These are phyloP conservation scores for Scopulariopsis brevicaulis DNA, from an alignment of 2,329 filamentous ascomycete species.

Conservation along the genomic window DNA sequence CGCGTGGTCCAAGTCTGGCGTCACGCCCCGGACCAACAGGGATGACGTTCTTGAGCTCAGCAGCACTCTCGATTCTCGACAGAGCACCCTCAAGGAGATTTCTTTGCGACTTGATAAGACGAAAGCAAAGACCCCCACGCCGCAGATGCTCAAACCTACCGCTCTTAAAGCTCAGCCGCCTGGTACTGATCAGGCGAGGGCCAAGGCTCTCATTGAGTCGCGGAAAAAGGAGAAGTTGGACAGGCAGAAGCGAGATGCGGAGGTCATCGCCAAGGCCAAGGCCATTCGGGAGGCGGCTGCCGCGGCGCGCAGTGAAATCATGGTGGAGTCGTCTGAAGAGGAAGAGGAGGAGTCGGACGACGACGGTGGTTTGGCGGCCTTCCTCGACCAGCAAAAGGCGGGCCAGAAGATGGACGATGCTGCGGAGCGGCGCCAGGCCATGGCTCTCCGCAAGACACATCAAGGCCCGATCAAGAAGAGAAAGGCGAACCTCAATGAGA, in stretches of 20 bases:
- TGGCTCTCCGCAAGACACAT: conserved; percentile 40
- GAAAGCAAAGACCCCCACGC: conserved; percentile 12
- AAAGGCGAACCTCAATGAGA: conserved; percentile 68
- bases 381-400: conserved; percentile 33
- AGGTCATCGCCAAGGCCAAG: conserved; percentile 59
- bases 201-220: conserved; percentile 49
- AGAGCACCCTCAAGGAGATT: conserved; percentile 30
- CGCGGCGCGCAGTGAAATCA: conserved; percentile 63
- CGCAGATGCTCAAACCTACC: conserved; percentile 11
- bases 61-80: conserved; percentile 30
- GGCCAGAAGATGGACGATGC: conserved; percentile 36
- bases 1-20: conserved; percentile 7
- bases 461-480: conserved; percentile 74
- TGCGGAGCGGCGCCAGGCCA: conserved; percentile 30
- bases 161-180: conserved; percentile 14
- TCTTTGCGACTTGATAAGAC: conserved; percentile 23
- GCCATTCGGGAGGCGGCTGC: conserved; percentile 6
- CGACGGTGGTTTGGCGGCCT: conserved; percentile 46
- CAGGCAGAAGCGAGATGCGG: conserved; percentile 59
- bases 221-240: conserved; percentile 67
- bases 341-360: conserved; percentile 49
- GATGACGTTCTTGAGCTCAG: conserved; percentile 36
- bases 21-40: conserved; percentile 18
- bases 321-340: conserved; percentile 77
- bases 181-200: conserved; percentile 15